Evolutionary conservation across 768 basidiomycete species (phyloP), one percentile per base, ranked within the genome.

Genomic region (Panaeolus cyanescens): DNA sequence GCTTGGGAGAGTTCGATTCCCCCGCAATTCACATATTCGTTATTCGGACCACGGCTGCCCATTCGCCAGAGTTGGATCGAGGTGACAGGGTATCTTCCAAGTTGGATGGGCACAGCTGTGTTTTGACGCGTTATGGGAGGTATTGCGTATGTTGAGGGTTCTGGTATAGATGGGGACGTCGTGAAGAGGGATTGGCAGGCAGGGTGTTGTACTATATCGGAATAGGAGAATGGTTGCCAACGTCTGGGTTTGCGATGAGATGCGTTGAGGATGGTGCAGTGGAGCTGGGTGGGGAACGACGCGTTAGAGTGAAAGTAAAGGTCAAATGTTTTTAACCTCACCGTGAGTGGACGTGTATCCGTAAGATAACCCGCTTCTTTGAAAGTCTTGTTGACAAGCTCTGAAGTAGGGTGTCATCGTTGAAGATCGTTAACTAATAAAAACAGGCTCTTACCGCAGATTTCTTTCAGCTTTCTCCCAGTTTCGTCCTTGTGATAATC

Each of bases 41-140:
- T 87, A 61, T 87, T 79, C 0, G 77, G 77, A 0, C 85, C 88
- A 64, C 80, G 80, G 64, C 89, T 89, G 0, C 90, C 88, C 90
- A 91, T 90, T 42, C 80, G 76, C 75, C 89, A 91, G 32, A 91
- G 75, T 68, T 91, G 85, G 10, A 91, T 72, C 63, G 86, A 83
- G 32, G 79, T 70, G 7, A 89, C 81, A 1, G 67, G 55, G 77
- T 84, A 89, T 1, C 73, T 65, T 0, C 90, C 89, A 20, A 90
- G 76, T 33, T 84, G 65, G 22, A 86, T 77, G 4, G 60, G 17
- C 1, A 15, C 54, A 25, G 56, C 53, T 39, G 9, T 17, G 28
- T 42, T 19, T 34, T 54, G 58, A 19, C 30, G 32, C 5, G 20
- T 32, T 55, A 40, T 34, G 25, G 40, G 19, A 20, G n/a, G 31